These are phyloP conservation scores for Aureobasidium musti DNA, from an alignment of 2,329 filamentous ascomycete genomes.

Conservation along the genomic window DNA sequence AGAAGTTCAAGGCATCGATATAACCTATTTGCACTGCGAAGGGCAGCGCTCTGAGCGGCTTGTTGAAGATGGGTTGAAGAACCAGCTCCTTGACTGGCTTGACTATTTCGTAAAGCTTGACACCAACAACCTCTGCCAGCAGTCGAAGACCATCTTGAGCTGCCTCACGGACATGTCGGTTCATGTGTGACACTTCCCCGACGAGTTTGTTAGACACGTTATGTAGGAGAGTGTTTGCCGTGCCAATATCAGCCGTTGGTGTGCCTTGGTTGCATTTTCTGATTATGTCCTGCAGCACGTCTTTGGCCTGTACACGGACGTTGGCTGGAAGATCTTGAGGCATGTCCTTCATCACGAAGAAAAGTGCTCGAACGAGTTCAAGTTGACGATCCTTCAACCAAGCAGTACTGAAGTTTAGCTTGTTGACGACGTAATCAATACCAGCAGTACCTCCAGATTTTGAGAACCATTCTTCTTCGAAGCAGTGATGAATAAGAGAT, in stretches of 20 bases:
- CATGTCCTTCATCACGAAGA: conserved; percentile 99
- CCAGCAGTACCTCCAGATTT: conserved; percentile 91
- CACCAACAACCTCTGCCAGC: conserved; percentile 74
- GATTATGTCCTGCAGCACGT: conserved; percentile 78
- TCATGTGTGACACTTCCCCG: conserved; percentile 90
- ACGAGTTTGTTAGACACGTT: conserved; percentile 83
- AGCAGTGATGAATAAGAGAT: conserved; percentile 90
- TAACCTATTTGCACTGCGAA: conserved; percentile 97
- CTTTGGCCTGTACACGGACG: conserved; percentile 78
- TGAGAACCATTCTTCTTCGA: conserved; percentile 98
- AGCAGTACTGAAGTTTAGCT: conserved; percentile 76
- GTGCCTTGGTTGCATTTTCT: conserved; percentile 75
- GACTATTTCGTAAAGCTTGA: conserved; percentile 84
- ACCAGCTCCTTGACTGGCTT: conserved; percentile 87
- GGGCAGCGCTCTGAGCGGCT: conserved; percentile 86
- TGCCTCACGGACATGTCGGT: conserved; percentile 87
- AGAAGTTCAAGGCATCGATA: conserved; percentile 96
- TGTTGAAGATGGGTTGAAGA: conserved; percentile 89
- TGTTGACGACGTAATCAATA: conserved; percentile 82
- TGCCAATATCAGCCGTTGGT: conserved; percentile 75
- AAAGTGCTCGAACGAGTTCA: conserved; percentile 85
- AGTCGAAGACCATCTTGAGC: conserved; percentile 78
- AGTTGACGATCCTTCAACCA: conserved; percentile 84
- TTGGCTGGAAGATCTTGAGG: conserved; percentile 89
- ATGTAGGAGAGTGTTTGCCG: conserved; percentile 65